Conservation (phyloP, 306 rosid genomes). For the Carpinus fangiana region DNA sequence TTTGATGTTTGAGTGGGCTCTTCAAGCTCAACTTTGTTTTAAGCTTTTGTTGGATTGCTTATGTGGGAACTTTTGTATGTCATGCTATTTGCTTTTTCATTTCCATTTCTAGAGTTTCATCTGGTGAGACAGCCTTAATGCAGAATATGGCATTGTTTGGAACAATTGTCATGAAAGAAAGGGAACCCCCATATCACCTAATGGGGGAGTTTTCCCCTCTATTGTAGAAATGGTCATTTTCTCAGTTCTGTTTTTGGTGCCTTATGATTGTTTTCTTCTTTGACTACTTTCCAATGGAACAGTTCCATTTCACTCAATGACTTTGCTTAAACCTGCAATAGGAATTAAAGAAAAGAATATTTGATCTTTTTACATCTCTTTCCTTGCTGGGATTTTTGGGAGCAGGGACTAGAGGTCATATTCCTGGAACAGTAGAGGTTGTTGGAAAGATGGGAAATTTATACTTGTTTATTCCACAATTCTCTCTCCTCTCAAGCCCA, state of each 20-base stretch:
- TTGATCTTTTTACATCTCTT: conserved; percentile 38
- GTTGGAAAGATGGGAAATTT: conserved; percentile 27
- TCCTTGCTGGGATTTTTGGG: conserved; percentile 53
- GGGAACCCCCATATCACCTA: conserved; percentile 1
- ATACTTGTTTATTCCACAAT: conserved; percentile 26
- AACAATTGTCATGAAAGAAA: not conserved
- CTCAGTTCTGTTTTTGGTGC: conserved; percentile 21
- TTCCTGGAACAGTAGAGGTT: conserved; percentile 48
- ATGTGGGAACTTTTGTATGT: conserved; percentile 31
- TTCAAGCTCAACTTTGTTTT: conserved; percentile 28
- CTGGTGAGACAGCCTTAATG: conserved; percentile 26
- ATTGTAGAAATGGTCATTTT: conserved; percentile 30
- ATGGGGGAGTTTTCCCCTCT: conserved; percentile 11
- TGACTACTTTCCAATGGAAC: conserved; percentile 37
- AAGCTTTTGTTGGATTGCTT: conserved; percentile 33
- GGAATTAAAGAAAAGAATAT: conserved; percentile 23
- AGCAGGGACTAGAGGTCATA: conserved; percentile 55
- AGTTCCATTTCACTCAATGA: conserved; percentile 20
- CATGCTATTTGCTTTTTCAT: conserved; percentile 24
- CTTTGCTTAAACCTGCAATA: conserved; percentile 49
- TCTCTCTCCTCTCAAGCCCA: conserved; percentile 6
- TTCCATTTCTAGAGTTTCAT: conserved; percentile 29
- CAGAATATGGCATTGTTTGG: not conserved
- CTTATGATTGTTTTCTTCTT: conserved; percentile 30
- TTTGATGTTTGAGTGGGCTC: conserved; percentile 41